phyloP scores from a whole-genome alignment of 2,329 filamentous ascomycete species.

The Truncatella angustata region DNA sequence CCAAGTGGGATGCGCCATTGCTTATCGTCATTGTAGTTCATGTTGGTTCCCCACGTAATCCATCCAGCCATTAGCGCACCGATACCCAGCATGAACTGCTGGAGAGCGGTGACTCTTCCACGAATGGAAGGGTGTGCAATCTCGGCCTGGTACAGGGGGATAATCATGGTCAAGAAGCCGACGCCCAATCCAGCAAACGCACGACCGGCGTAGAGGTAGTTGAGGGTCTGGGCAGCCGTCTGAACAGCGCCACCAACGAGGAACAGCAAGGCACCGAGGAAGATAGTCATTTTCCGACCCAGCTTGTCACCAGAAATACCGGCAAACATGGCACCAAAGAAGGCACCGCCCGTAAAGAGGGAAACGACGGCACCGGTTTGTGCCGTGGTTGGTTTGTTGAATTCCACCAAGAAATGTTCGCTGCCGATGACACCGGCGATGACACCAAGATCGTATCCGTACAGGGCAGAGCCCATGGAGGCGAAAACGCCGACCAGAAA shows the following conservation, averaged over 20 bases:
- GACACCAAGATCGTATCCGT: constrained; percentile 54
- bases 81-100: constrained; percentile 81
- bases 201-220: constrained; percentile 69
- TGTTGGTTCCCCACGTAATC: constrained; percentile 62
- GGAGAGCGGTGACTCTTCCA: constrained; percentile 70
- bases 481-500: constrained; percentile 54
- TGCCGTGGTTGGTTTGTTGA: constrained; percentile 34
- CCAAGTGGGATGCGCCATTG: constrained; percentile 60
- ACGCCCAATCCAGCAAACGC: constrained; percentile 66
- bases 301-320: constrained; percentile 57
- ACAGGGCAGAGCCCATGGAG: constrained; percentile 54
- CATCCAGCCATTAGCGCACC: constrained; percentile 71
- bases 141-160: constrained; percentile 73
- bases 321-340: constrained; percentile 59
- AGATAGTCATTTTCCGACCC: constrained; percentile 66
- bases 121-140: constrained; percentile 76
- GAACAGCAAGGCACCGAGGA: constrained; percentile 70
- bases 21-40: constrained; percentile 24
- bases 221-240: constrained; percentile 58
- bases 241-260: constrained; percentile 71
- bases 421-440: constrained; percentile 52
- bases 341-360: constrained; percentile 70
- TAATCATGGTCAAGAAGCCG: constrained; percentile 40
- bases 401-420: constrained; percentile 38
- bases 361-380: constrained; percentile 67